These are phyloP conservation scores for Metschnikowia reukaufii DNA, from an alignment of 805 yeast species.

Conservation along the genomic window DNA sequence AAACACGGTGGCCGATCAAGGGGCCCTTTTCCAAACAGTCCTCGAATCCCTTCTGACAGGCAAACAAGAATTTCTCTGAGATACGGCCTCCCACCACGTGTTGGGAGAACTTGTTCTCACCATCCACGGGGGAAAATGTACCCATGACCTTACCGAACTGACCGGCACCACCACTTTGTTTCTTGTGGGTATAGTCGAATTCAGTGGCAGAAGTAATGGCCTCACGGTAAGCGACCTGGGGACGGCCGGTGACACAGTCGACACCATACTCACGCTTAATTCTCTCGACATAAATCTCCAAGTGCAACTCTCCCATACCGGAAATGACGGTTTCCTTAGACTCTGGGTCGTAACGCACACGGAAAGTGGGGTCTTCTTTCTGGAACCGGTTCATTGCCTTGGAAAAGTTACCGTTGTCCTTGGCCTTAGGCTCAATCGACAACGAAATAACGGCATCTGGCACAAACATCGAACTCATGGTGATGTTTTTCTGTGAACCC, in stretches of 20 bases:
- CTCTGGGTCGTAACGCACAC: slow-evolving; percentile 86
- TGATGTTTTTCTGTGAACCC: slow-evolving; percentile 54
- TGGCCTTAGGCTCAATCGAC: slow-evolving; percentile 82
- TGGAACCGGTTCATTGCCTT: slow-evolving; percentile 97
- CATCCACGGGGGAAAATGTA: slow-evolving; percentile 60
- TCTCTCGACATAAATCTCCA: slow-evolving; percentile 97
- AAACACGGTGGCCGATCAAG: slow-evolving; percentile 87
- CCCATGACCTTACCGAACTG: slow-evolving; percentile 98
- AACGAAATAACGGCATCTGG: slow-evolving; percentile 98
- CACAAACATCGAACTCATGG: slow-evolving; percentile 98
- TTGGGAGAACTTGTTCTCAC: slow-evolving; percentile 75
- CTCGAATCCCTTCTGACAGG: slow-evolving; percentile 94
- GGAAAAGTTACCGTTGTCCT: slow-evolving; percentile 84
- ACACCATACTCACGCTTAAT: slow-evolving; percentile 97
- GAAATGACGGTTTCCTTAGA: slow-evolving; percentile 92
- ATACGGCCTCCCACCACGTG: slow-evolving; percentile 96
- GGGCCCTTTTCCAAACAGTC: slow-evolving; percentile 97
- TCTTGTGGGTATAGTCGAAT: slow-evolving; percentile 94
- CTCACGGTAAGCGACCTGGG: slow-evolving; percentile 98
- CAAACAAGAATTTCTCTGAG: slow-evolving; percentile 89
- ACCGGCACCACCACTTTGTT: slow-evolving; percentile 99
- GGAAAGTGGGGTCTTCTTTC: slow-evolving; percentile 97
- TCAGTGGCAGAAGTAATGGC: slow-evolving; percentile 70
- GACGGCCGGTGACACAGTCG: slow-evolving; percentile 93
- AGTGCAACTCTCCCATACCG: slow-evolving; percentile 98